A percentile compares a stretch with the other conserved stretches of the same genome.
Evolutionary conservation across 2,329 filamentous ascomycete species (phyloP).

Genomic region (Zasmidium cellare): DNA sequence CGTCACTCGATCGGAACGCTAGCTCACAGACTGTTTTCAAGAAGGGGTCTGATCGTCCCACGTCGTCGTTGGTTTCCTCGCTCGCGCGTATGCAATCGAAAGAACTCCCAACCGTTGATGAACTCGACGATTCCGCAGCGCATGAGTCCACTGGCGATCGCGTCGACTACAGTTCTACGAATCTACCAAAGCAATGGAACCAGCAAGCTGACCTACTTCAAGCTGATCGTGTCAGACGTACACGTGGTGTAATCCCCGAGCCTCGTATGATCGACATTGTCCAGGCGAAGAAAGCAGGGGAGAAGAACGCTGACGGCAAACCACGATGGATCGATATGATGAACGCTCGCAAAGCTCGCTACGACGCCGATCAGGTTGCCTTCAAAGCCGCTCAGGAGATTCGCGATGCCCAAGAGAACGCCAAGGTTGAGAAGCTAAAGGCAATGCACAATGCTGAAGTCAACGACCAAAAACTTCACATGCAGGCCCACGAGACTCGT

Average conservation of each 20-base stretch:
- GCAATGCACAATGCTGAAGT: constrained; percentile 28
- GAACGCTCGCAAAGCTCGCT: constrained; percentile 22
- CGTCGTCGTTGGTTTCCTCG: constrained; percentile 21
- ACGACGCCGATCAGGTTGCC: constrained; percentile 14
- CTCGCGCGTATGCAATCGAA: constrained; percentile 32
- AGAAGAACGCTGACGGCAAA: constrained; percentile 8
- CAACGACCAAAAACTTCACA: constrained; percentile 28
- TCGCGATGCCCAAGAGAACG: constrained; percentile 18
- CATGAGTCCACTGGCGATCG: constrained; percentile 33
- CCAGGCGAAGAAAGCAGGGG: constrained; percentile 1
- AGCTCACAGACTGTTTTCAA: constrained; percentile 6
- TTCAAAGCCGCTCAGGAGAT: constrained; percentile 13
- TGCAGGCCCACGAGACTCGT: constrained; percentile 24
- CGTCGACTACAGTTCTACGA: constrained; percentile 14
- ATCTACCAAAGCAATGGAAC: constrained; percentile 27
- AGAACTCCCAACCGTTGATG: constrained; percentile 9
- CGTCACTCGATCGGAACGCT: neutral
- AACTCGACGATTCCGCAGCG: constrained; percentile 32
- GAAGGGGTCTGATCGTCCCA: neutral
- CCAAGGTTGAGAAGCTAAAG: constrained; percentile 27
- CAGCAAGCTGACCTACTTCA: constrained; percentile 30
- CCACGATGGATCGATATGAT: constrained; percentile 30
- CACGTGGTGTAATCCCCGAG: constrained; percentile 7
- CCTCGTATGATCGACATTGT: neutral
- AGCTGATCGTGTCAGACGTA: constrained; percentile 29